Conservation (phyloP, 2,329 filamentous ascomycete species). For the Scytalidium lignicola region DNA sequence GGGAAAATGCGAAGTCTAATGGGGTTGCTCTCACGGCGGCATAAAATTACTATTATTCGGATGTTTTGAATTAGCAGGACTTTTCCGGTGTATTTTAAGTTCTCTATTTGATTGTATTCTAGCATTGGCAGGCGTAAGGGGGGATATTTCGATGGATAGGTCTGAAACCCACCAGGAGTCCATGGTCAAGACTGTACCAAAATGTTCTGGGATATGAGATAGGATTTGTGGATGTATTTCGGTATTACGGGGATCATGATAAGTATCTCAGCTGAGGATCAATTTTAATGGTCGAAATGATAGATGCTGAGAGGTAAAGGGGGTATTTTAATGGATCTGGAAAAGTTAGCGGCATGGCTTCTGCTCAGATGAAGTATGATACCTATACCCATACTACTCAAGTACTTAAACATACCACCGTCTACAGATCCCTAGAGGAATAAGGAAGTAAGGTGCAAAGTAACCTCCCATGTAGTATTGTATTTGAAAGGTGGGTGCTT, state of each 20-base stretch:
- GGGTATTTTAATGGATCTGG: neutral
- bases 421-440: no score
- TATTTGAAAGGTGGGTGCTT: no score
- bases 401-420: no score
- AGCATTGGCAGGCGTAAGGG: neutral
- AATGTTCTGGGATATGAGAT: neutral
- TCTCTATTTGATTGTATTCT: neutral
- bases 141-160: neutral
- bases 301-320: neutral
- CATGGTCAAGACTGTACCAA: neutral
- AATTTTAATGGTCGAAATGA: neutral
- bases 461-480: no score
- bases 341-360: neutral
- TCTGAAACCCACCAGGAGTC: neutral
- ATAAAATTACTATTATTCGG: neutral
- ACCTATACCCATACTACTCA: no score
- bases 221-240: neutral
- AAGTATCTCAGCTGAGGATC: neutral
- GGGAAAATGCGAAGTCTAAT: constrained; percentile 5
- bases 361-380: no score
- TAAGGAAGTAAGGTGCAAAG: no score
- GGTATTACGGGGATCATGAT: neutral
- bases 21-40: neutral
- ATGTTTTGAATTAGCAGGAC: neutral
- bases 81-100: neutral